These are phyloP conservation scores for Clonostachys byssicola DNA, from an alignment of 2,329 filamentous ascomycete genomes.

Conservation along the genomic window DNA sequence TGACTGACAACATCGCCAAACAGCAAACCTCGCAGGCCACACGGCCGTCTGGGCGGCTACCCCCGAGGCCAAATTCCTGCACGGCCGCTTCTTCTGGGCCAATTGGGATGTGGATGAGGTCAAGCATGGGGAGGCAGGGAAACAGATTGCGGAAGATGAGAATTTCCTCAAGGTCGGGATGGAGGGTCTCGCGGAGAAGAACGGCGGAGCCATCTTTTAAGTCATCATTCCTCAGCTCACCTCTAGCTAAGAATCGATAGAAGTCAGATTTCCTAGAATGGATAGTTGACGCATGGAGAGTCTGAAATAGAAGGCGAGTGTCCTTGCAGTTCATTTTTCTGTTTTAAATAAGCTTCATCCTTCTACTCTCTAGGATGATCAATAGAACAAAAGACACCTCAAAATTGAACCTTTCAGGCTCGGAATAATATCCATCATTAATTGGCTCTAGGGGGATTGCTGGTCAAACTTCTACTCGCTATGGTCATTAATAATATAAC, in stretches of 20 bases:
- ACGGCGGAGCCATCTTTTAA: not conserved
- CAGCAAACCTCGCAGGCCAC: not conserved
- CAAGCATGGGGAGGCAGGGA: not conserved
- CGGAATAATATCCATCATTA: too few species aligned
- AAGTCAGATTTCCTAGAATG: too few species aligned
- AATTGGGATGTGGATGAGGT: conserved; percentile 2
- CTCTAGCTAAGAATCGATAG: not conserved
- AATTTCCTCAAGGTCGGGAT: not conserved
- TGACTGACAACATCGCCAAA: not conserved
- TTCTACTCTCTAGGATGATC: too few species aligned
- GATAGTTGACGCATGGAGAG: too few species aligned
- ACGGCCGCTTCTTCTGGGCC: conserved; percentile 1
- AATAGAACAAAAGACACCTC: too few species aligned
- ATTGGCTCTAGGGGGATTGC: too few species aligned
- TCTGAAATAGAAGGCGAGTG: too few species aligned
- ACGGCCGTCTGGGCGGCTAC: conserved; percentile 9
- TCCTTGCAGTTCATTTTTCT: too few species aligned
- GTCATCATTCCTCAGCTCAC: not conserved
- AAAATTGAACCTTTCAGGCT: too few species aligned
- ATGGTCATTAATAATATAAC: too few species aligned
- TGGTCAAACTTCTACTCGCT: too few species aligned
- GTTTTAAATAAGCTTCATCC: too few species aligned
- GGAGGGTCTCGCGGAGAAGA: not conserved
- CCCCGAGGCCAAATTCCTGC: not conserved
- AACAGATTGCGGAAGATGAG: not conserved